These are phyloP conservation scores for Linnemannia hyalina DNA, from an alignment of 192 early-diverging fungal species.

Conservation along the genomic window DNA sequence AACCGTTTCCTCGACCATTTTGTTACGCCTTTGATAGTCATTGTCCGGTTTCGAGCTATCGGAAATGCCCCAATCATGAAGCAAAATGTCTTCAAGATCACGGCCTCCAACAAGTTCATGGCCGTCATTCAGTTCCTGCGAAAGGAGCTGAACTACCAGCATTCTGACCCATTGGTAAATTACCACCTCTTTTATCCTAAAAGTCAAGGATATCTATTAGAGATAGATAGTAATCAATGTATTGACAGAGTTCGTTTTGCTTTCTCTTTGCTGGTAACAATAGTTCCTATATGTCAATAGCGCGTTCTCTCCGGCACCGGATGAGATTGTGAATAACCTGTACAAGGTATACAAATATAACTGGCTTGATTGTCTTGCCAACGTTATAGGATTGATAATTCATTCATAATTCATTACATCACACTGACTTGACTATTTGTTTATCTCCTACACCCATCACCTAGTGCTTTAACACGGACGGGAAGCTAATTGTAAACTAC, in stretches of 20 bases:
- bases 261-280: background rate
- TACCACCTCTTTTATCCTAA: background rate
- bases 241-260: background rate
- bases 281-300: constrained; percentile 95
- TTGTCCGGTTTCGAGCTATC: constrained; percentile 86
- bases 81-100: constrained; percentile 88
- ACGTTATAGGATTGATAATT: background rate
- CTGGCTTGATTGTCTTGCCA: background rate
- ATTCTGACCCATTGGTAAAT: constrained; percentile 79
- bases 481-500: constrained; percentile 91
- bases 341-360: constrained; percentile 69
- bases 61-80: constrained; percentile 94
- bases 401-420: background rate
- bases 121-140: constrained; percentile 88
- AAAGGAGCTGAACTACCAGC: constrained; percentile 83
- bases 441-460: background rate
- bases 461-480: constrained; percentile 87
- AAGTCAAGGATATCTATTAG: background rate
- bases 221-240: background rate
- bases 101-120: constrained; percentile 85
- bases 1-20: no score
- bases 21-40: constrained; percentile 63
- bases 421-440: background rate
- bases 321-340: constrained; percentile 87
- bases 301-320: constrained; percentile 95